These are phyloP conservation scores for Plasmodium knowlesi DNA, from an alignment of 169 alveolate species.

Conservation along the genomic window DNA sequence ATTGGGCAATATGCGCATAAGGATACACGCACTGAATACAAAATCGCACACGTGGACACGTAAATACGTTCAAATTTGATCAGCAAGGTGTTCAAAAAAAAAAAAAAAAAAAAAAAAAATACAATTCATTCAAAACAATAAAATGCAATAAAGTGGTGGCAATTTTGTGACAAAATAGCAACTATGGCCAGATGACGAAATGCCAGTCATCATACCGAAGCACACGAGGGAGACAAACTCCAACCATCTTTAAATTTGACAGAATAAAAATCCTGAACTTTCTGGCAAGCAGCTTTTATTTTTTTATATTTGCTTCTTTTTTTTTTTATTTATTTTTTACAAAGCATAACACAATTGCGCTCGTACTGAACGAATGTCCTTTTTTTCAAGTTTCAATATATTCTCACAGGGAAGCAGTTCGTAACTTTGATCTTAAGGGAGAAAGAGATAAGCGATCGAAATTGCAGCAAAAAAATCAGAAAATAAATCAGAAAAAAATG, in stretches of 20 bases:
- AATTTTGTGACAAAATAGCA: not conserved
- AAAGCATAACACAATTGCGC: not conserved
- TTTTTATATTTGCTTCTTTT: not conserved
- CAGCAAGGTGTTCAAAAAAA: not conserved
- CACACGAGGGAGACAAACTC: not conserved
- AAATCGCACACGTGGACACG: not conserved
- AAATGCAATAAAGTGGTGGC: not conserved
- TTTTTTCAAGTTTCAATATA: conserved; percentile 26
- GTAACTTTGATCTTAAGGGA: conserved; percentile 26
- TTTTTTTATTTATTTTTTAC: not conserved
- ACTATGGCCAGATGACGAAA: not conserved
- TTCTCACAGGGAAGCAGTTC: conserved; percentile 7
- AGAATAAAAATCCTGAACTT: not conserved
- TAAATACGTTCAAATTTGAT: not conserved
- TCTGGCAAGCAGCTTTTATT: not conserved
- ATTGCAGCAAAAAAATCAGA: not conserved
- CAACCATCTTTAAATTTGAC: not conserved
- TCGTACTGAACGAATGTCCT: not conserved
- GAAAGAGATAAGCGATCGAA: not conserved
- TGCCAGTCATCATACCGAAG: not conserved
- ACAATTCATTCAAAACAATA: not conserved
- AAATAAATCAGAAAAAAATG: not conserved
- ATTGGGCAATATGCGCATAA: not conserved
- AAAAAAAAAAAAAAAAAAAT: too few species aligned
- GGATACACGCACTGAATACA: not conserved